These are phyloP conservation scores for Boletus sp. DNA, from an alignment of 768 basidiomycete species.

Conservation along the genomic window DNA sequence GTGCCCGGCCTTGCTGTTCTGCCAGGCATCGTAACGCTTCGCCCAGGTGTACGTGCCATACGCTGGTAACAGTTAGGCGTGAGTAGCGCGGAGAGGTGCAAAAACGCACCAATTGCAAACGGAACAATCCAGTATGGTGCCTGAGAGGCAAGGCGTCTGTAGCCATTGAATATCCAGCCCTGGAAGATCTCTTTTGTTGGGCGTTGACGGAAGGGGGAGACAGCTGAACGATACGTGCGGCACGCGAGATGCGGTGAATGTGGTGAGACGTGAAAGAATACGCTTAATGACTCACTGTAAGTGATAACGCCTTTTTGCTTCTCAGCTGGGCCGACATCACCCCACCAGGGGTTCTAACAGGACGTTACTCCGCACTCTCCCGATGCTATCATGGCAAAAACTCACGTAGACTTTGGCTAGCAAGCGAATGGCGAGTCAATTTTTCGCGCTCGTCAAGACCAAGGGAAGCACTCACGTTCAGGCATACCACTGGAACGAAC, in stretches of 20 bases:
- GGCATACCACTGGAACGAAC: conserved; percentile 74
- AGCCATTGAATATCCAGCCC: conserved; percentile 85
- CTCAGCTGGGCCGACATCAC: conserved; percentile 62
- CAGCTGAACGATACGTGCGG: conserved; percentile 40
- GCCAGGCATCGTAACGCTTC: conserved; percentile 58
- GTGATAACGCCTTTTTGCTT: conserved; percentile 73
- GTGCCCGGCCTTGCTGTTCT: conserved; percentile 82
- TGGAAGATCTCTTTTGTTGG: conserved; percentile 68
- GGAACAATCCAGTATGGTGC: conserved; percentile 78
- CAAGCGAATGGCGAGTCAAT: conserved; percentile 5
- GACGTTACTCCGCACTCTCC: conserved; percentile 1
- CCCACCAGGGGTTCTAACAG: conserved; percentile 86
- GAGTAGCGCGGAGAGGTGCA: not conserved
- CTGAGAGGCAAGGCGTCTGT: conserved; percentile 69
- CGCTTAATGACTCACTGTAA: conserved; percentile 63
- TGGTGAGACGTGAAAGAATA: not conserved
- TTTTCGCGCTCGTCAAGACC: not conserved
- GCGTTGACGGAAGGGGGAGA: conserved; percentile 81
- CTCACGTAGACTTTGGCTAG: conserved; percentile 82
- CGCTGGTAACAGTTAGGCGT: conserved; percentile 41
- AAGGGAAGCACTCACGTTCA: conserved; percentile 53
- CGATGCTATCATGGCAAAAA: conserved; percentile 13
- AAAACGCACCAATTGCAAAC: conserved; percentile 65
- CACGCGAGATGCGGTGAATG: not conserved
- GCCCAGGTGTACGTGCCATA: conserved; percentile 81